A percentile compares a stretch with the other conserved stretches of the same genome.
phyloP scores from a whole-genome alignment of 805 yeast species.

The Ogataea thermomethanolica region DNA sequence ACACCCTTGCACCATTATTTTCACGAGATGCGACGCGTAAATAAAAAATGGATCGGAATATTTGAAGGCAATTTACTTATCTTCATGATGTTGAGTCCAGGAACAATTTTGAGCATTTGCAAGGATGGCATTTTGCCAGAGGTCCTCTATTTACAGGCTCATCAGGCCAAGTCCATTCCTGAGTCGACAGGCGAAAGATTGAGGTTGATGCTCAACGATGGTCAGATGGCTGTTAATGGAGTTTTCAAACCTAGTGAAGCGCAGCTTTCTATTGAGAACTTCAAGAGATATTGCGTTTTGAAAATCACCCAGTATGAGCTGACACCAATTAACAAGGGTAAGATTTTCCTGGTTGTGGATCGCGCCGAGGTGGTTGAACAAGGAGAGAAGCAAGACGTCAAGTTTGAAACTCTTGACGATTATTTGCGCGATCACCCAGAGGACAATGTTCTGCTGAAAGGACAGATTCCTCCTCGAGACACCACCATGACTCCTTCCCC shows the following conservation, averaged over 20 bases:
- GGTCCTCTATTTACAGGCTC: slow-evolving; percentile 29
- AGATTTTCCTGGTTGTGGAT: slow-evolving; percentile 29
- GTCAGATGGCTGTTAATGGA: slow-evolving; percentile 47
- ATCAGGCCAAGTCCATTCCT: slow-evolving; percentile 30
- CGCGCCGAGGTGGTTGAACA: slow-evolving; percentile 31
- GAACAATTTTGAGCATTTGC: slow-evolving; percentile 23
- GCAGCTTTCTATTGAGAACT: slow-evolving; percentile 28
- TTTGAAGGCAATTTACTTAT: slow-evolving; percentile 12
- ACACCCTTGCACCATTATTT: slow-evolving; percentile 2
- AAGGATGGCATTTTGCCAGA: slow-evolving; percentile 19
- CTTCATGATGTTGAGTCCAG: slow-evolving; percentile 19
- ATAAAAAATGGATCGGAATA: slow-evolving; percentile 2
- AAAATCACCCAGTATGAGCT: slow-evolving; percentile 23
- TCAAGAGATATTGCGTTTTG: slow-evolving; percentile 25
- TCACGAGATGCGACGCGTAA: slow-evolving; percentile 10
- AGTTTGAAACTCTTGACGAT: slow-evolving; percentile 41
- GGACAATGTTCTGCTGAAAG: slow-evolving; percentile 36
- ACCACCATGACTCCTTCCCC: slow-evolving; percentile 18
- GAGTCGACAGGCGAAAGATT: slow-evolving; percentile 41
- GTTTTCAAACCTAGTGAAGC: slow-evolving; percentile 45
- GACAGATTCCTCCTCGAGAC: slow-evolving; percentile 10
- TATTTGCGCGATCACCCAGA: slow-evolving; percentile 59
- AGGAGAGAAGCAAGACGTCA: slow-evolving; percentile 31
- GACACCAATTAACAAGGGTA: slow-evolving; percentile 27
- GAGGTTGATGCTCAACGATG: slow-evolving; percentile 50